A percentile compares a stretch with the other conserved stretches of the same genome.
Conservation (phyloP, 2,329 filamentous ascomycete genomes). For the Ceratocystis alfenasii region DNA sequence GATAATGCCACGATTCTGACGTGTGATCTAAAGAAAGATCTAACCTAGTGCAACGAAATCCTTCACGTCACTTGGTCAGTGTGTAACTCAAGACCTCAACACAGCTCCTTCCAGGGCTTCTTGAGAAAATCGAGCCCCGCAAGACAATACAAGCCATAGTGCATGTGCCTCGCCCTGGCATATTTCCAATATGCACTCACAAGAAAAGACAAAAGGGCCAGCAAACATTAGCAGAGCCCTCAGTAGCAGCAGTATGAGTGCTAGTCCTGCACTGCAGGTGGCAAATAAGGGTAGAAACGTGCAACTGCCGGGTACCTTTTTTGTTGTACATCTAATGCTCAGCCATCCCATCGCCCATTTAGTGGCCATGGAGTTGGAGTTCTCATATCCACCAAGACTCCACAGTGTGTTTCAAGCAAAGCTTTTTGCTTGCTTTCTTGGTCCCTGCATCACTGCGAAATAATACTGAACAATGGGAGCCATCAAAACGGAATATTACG, state of each 20-base stretch:
- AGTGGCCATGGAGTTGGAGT: too few relatives aligned
- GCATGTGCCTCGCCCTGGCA: too few relatives aligned
- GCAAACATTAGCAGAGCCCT: too few relatives aligned
- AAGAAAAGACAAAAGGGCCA: too few relatives aligned
- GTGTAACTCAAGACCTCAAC: not conserved
- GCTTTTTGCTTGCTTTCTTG: not conserved
- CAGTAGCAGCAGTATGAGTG: too few relatives aligned
- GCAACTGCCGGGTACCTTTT: too few relatives aligned
- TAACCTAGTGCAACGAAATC: not conserved
- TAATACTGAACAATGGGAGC: not conserved
- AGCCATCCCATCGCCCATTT: too few relatives aligned
- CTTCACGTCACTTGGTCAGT: slow-evolving; percentile 1
- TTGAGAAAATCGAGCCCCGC: not conserved
- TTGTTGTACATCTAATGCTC: too few relatives aligned
- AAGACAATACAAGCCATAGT: not conserved
- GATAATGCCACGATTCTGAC: not conserved
- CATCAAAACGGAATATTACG: not conserved
- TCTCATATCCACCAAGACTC: too few relatives aligned
- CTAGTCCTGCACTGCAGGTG: too few relatives aligned
- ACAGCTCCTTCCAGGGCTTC: not conserved
- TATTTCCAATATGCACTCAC: too few relatives aligned
- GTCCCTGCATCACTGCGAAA: not conserved
- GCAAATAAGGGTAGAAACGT: too few relatives aligned
- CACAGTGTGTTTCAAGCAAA: not conserved
- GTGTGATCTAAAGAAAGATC: not conserved